Percentiles rank a stretch among this genome's conserved stretches.
These are phyloP conservation scores for Penicillium argentinense DNA, from an alignment of 495 filamentous ascomycete species.

Conservation along the genomic window DNA sequence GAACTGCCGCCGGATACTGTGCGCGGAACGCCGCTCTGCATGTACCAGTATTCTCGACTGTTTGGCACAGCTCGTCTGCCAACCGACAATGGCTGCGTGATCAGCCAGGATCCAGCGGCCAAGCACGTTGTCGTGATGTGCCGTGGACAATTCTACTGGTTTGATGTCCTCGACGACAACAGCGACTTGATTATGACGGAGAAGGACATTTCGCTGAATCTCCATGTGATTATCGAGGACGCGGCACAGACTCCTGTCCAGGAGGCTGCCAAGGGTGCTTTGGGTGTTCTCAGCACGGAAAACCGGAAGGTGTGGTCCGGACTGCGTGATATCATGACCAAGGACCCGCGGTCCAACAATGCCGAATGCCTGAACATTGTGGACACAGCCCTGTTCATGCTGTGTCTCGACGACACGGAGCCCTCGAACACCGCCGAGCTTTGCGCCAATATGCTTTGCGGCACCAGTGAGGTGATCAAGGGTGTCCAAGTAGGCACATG, in stretches of 20 bases:
- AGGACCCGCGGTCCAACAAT: slow-evolving; percentile 87
- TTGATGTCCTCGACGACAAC: slow-evolving; percentile 93
- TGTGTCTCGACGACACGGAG: slow-evolving; percentile 91
- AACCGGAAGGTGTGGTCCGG: slow-evolving; percentile 96
- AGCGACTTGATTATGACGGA: slow-evolving; percentile 96
- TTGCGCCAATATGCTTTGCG: slow-evolving; percentile 97
- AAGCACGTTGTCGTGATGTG: slow-evolving; percentile 95
- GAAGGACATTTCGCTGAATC: slow-evolving; percentile 87
- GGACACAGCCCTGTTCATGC: slow-evolving; percentile 87
- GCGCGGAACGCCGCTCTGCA: slow-evolving; percentile 79
- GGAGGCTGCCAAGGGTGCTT: slow-evolving; percentile 87
- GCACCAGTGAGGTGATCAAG: slow-evolving; percentile 84
- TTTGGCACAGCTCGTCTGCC: slow-evolving; percentile 95
- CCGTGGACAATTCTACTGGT: slow-evolving; percentile 98
- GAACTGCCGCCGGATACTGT: slow-evolving; percentile 90
- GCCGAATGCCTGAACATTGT: slow-evolving; percentile 92
- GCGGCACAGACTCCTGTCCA: slow-evolving; percentile 85
- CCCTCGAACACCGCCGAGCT: slow-evolving; percentile 75
- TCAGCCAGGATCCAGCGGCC: slow-evolving; percentile 84
- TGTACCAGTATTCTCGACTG: slow-evolving; percentile 96
- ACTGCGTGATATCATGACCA: slow-evolving; percentile 82
- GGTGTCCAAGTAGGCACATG: slow-evolving; percentile 97
- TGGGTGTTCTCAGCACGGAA: slow-evolving; percentile 93
- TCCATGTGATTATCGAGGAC: slow-evolving; percentile 90
- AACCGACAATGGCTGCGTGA: slow-evolving; percentile 93